A percentile compares a stretch with the other conserved stretches of the same genome.
Evolutionary conservation across 1,284 basidiomycete genomes (phyloP).

Genomic region (Blastosporella zonata): DNA sequence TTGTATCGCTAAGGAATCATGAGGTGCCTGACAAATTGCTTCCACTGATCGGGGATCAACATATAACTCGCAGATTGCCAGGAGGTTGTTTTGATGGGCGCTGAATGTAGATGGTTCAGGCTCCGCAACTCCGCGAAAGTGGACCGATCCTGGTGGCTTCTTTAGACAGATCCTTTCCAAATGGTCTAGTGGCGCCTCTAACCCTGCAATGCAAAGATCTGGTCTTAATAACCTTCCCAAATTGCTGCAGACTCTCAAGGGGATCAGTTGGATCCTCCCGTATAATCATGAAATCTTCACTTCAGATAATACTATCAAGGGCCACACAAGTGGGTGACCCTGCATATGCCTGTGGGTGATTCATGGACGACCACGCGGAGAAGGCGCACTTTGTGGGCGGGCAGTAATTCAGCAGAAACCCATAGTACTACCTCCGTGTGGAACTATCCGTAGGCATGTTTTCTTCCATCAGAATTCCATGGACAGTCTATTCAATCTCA

Average conservation of each 20-base stretch:
- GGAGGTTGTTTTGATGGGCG: conserved; percentile 15
- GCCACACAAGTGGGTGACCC: background rate
- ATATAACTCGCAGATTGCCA: conserved; percentile 29
- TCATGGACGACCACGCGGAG: too few species aligned
- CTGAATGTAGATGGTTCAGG: conserved; percentile 17
- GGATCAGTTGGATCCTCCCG: background rate
- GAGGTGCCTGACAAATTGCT: conserved; percentile 32
- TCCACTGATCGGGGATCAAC: conserved; percentile 45
- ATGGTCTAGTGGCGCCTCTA: conserved; percentile 35
- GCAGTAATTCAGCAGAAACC: background rate
- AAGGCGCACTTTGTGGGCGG: too few species aligned
- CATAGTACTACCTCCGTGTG: conserved; percentile 6
- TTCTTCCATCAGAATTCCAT: conserved; percentile 11
- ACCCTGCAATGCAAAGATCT: conserved; percentile 1
- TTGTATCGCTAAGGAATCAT: conserved; percentile 24
- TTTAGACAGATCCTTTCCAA: conserved; percentile 20
- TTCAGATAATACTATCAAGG: background rate
- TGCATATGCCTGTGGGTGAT: too few species aligned
- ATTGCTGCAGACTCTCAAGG: background rate
- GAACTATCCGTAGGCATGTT: background rate
- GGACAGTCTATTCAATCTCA: background rate
- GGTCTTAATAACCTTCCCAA: background rate
- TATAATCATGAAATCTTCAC: background rate
- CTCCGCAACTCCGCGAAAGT: conserved; percentile 24
- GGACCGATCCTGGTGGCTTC: conserved; percentile 18